Evolutionary conservation across 495 filamentous ascomycete genomes (phyloP).

Genomic region (Neurospora tetraspora): DNA sequence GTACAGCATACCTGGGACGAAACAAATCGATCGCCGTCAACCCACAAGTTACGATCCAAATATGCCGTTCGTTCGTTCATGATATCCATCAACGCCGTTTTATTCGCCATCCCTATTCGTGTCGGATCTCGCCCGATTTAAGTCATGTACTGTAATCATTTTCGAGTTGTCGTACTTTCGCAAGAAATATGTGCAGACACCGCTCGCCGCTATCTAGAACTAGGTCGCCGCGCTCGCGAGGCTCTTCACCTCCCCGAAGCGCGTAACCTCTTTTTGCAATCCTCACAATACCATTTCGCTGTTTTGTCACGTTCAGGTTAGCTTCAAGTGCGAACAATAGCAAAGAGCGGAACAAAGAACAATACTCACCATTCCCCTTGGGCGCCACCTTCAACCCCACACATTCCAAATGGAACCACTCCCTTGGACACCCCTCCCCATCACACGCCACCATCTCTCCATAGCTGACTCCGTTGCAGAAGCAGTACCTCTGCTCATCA

Average conservation of each 20-base stretch:
- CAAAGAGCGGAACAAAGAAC: neutral
- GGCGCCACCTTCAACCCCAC: slow-evolving; percentile 82
- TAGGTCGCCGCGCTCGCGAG: neutral
- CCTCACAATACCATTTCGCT: slow-evolving; percentile 90
- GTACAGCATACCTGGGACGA: neutral
- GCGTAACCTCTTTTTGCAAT: slow-evolving; percentile 62
- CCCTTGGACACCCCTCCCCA: slow-evolving; percentile 69
- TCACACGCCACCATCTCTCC: slow-evolving; percentile 99
- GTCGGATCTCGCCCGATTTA: neutral
- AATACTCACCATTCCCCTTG: slow-evolving; percentile 63
- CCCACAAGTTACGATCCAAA: neutral
- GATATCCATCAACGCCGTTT: neutral
- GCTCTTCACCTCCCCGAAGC: neutral
- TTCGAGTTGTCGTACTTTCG: neutral
- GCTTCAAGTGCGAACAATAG: neutral
- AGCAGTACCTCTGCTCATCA: slow-evolving; percentile 83
- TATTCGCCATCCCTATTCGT: neutral
- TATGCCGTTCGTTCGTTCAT: neutral
- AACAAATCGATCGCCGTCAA: too few relatives aligned
- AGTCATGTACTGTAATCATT: neutral
- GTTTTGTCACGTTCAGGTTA: neutral
- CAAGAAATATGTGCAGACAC: neutral
- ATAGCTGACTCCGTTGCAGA: slow-evolving; percentile 87
- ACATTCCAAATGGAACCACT: slow-evolving; percentile 96
- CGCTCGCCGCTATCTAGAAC: neutral